phyloP scores from a whole-genome alignment of 352 stramenopile genomes.

The Pythium apleroticum region DNA sequence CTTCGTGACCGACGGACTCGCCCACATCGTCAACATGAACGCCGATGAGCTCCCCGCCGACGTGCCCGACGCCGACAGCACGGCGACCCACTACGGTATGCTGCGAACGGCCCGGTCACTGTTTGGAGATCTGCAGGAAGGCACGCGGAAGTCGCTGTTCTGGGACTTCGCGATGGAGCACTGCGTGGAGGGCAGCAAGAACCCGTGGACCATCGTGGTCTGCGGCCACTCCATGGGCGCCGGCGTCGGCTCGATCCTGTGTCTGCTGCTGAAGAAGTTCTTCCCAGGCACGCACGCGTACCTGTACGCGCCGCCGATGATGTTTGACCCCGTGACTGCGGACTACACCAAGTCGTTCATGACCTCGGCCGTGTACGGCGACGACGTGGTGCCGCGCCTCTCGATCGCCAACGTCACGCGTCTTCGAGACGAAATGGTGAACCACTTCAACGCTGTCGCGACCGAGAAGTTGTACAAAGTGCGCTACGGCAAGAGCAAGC shows the following conservation, averaged over 20 bases:
- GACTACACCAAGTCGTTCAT: constrained; percentile 63
- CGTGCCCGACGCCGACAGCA: constrained; percentile 45
- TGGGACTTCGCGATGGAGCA: constrained; percentile 66
- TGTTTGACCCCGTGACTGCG: constrained; percentile 63
- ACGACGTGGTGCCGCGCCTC: constrained; percentile 68
- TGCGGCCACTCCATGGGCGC: constrained; percentile 83
- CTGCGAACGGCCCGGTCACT: constrained; percentile 64
- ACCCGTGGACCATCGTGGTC: constrained; percentile 66
- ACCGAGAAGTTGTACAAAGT: constrained; percentile 60
- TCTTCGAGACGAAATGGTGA: constrained; percentile 68
- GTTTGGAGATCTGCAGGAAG: constrained; percentile 57
- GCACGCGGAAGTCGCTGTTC: constrained; percentile 54
- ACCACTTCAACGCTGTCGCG: constrained; percentile 65
- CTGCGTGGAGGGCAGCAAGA: constrained; percentile 32
- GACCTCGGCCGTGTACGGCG: constrained; percentile 68
- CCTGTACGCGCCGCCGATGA: constrained; percentile 60
- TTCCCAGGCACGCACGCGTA: constrained; percentile 60
- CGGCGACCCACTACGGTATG: constrained; percentile 72
- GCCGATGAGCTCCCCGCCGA: constrained; percentile 51
- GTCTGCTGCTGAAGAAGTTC: constrained; percentile 55
- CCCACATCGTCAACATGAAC: constrained; percentile 63
- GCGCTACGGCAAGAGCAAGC: constrained; percentile 42
- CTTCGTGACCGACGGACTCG: constrained; percentile 73
- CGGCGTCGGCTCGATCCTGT: constrained; percentile 69
- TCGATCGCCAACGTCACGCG: constrained; percentile 67